Conservation (phyloP, 2,329 filamentous ascomycete genomes). For the Sclerotinia nivalis region DNA sequence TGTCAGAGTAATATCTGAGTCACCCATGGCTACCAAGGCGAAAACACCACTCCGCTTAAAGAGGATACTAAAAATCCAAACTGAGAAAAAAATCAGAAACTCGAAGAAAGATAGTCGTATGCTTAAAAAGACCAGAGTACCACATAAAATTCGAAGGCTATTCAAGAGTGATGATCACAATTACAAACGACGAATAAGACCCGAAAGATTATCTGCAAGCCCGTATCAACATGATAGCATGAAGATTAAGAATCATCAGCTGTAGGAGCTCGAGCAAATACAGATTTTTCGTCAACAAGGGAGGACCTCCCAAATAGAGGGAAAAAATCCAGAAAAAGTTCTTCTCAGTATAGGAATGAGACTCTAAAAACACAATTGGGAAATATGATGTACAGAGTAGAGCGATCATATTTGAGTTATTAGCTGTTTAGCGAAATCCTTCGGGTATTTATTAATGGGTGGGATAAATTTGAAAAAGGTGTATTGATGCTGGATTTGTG, state of each 20-base stretch:
- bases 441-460: too few species aligned
- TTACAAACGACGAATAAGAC: background rate
- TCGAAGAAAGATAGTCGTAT: background rate
- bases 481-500: too few species aligned
- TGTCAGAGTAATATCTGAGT: background rate
- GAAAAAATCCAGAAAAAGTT: slow-evolving; percentile 5
- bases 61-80: background rate
- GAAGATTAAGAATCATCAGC: slow-evolving; percentile 3
- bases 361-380: slow-evolving; percentile 2
- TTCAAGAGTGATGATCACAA: background rate
- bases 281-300: background rate
- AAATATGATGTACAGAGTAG: too few species aligned
- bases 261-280: slow-evolving; percentile 13
- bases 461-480: too few species aligned
- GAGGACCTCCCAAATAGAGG: background rate
- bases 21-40: background rate
- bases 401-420: too few species aligned
- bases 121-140: background rate
- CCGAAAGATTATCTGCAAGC: background rate
- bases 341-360: slow-evolving; percentile 4
- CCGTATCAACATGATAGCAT: background rate
- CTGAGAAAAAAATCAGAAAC: background rate
- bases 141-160: background rate
- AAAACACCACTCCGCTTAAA: background rate
- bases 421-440: background rate